These are phyloP conservation scores for Aspergillus mulundensis DNA, from an alignment of 495 filamentous ascomycete genomes.

Conservation along the genomic window DNA sequence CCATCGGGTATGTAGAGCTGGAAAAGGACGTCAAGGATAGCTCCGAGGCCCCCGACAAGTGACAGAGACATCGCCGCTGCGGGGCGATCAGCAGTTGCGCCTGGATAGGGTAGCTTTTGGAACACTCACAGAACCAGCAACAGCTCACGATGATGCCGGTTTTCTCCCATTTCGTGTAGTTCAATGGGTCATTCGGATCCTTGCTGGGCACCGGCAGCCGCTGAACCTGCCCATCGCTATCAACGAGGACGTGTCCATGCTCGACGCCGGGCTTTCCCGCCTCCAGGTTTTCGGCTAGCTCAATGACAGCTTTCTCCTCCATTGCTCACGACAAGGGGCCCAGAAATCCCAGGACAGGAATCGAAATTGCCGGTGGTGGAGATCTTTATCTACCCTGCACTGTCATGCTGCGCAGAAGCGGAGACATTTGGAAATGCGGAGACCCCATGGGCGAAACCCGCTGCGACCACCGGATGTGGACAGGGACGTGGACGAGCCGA, in stretches of 20 bases:
- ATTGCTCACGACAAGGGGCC: not conserved
- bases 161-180: constrained; percentile 32
- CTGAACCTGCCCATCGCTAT: constrained; percentile 22
- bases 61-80: constrained; percentile 33
- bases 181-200: constrained; percentile 36
- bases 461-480: not conserved
- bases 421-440: not conserved
- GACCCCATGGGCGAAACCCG: not conserved
- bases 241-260: constrained; percentile 18
- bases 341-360: not conserved
- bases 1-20: constrained; percentile 26
- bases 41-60: constrained; percentile 28
- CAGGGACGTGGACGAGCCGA: not conserved
- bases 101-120: not conserved
- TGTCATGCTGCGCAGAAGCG: not conserved
- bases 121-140: constrained; percentile 34
- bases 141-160: constrained; percentile 28
- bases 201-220: constrained; percentile 29
- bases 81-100: not conserved
- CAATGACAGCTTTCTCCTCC: constrained; percentile 19
- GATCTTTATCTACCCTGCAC: not conserved
- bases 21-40: constrained; percentile 29
- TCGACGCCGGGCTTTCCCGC: not conserved
- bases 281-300: constrained; percentile 23
- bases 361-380: too few relatives aligned